phyloP scores from a whole-genome alignment of 1,284 basidiomycete genomes.

The Pyrrhoderma lamaoense region DNA sequence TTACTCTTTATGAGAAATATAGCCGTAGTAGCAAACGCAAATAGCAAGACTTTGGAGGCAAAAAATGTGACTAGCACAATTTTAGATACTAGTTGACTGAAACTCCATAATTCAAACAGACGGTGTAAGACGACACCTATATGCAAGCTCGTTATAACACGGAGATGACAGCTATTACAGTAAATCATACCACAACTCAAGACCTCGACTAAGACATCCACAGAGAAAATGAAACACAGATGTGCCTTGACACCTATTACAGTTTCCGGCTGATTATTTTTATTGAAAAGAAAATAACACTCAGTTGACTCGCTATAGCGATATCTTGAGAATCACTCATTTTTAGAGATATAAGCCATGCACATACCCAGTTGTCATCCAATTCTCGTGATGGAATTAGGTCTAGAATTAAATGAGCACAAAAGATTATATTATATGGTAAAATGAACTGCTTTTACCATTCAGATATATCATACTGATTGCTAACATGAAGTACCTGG shows the following conservation, averaged over 20 bases:
- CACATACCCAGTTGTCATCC: conserved; percentile 6
- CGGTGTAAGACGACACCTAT: conserved; percentile 13
- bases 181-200: conserved; percentile 5
- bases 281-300: background rate
- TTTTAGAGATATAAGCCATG: background rate
- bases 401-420: background rate
- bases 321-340: no score
- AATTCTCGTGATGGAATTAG: conserved; percentile 3
- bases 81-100: background rate
- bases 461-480: conserved; percentile 9
- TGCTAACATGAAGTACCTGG: conserved; percentile 7
- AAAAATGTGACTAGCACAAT: conserved; percentile 5
- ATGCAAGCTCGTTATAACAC: background rate
- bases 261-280: background rate
- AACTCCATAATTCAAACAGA: conserved; percentile 9
- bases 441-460: background rate
- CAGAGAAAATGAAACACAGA: conserved; percentile 1
- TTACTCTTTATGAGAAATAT: conserved; percentile 5
- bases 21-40: conserved; percentile 4
- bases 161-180: background rate
- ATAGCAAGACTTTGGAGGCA: conserved; percentile 8
- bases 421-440: background rate
- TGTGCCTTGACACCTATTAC: conserved; percentile 3
- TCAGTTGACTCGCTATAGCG: no score
- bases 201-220: conserved; percentile 6